phyloP scores from a whole-genome alignment of 768 basidiomycete species.

The Naganishia randhawae region DNA sequence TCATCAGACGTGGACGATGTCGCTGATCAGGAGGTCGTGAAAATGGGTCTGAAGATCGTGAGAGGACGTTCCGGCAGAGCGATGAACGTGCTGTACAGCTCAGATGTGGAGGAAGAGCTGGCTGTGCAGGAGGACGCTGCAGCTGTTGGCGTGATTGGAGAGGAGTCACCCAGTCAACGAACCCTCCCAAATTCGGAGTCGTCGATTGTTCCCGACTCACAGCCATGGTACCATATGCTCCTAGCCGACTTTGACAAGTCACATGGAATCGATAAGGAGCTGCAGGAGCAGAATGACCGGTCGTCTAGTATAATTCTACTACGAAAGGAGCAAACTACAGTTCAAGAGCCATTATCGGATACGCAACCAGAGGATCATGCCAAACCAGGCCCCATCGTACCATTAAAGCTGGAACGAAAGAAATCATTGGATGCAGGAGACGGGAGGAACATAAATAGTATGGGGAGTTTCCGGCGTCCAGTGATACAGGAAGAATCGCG shows the following conservation, averaged over 20 bases:
- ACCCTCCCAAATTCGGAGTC: constrained; percentile 3
- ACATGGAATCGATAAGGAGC: background rate
- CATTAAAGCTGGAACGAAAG: background rate
- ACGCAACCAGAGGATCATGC: background rate
- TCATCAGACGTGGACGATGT: background rate
- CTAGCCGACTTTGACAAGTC: background rate
- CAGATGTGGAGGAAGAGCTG: background rate
- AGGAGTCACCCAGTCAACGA: background rate
- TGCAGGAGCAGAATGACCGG: background rate
- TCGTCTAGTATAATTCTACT: background rate
- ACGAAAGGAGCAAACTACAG: background rate
- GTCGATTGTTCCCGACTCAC: background rate
- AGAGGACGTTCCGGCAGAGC: background rate
- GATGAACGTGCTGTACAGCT: constrained; percentile 7
- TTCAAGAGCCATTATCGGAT: background rate
- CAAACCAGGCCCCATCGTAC: background rate
- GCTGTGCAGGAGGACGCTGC: background rate
- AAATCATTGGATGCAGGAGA: background rate
- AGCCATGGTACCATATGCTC: background rate
- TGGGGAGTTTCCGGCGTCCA: background rate
- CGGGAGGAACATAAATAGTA: background rate
- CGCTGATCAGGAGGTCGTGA: background rate
- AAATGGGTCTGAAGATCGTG: background rate
- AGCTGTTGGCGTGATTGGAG: background rate
- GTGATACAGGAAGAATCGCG: background rate